A percentile compares a stretch with the other conserved stretches of the same genome.
These are phyloP conservation scores for Lasiosphaeria ovina DNA, from an alignment of 495 filamentous ascomycete genomes.

Conservation along the genomic window DNA sequence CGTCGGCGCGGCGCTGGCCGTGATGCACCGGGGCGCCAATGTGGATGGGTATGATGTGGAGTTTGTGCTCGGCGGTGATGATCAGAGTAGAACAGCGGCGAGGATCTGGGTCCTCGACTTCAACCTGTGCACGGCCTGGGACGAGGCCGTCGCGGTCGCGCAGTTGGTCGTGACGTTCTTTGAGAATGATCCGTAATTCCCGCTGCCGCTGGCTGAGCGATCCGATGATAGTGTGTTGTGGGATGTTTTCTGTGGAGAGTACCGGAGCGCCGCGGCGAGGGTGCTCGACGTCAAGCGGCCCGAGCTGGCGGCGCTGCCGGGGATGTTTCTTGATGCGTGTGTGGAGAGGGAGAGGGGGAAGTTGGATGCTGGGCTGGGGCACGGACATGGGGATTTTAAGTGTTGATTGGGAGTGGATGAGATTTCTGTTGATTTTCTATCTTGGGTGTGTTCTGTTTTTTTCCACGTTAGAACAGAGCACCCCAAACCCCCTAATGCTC, in stretches of 20 bases:
- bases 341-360: conserved; percentile 17
- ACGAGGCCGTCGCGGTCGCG: conserved; percentile 4
- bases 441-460: no score
- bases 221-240: conserved; percentile 10
- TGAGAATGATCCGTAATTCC: conserved; percentile 22
- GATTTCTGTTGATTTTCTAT: no score
- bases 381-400: conserved; percentile 1
- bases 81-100: background rate
- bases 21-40: conserved; percentile 16
- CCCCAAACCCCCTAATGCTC: no score
- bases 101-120: conserved; percentile 20
- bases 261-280: conserved; percentile 8
- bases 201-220: conserved; percentile 12
- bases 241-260: conserved; percentile 8
- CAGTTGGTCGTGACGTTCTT: conserved; percentile 20
- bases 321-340: conserved; percentile 15
- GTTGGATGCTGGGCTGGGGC: conserved; percentile 10
- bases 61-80: conserved; percentile 17
- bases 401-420: background rate
- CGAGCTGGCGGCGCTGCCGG: conserved; percentile 2
- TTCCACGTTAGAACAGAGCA: no score
- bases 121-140: conserved; percentile 14
- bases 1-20: conserved; percentile 14
- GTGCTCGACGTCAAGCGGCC: background rate
- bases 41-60: conserved; percentile 16